Evolutionary conservation across 495 filamentous ascomycete species (phyloP).

Genomic region (Neurospora pannonica): DNA sequence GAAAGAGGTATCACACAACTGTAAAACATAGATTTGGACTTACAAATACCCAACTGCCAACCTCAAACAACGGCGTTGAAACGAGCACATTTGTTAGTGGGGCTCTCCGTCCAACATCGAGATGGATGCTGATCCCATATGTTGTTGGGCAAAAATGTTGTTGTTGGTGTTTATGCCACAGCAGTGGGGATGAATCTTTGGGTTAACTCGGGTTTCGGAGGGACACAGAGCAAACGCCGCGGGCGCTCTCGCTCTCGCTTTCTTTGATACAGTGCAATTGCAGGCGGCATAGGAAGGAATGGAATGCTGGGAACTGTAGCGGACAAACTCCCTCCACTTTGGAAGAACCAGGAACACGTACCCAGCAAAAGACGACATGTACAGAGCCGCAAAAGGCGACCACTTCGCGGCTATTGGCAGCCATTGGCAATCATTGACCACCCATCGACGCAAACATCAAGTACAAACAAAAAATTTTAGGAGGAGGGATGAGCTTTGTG

Average conservation of each 20-base stretch:
- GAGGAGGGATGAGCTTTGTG: background rate
- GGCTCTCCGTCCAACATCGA: slow-evolving; percentile 56
- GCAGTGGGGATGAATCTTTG: background rate
- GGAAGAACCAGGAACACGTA: background rate
- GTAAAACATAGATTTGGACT: background rate
- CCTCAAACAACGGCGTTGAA: background rate
- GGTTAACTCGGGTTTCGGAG: background rate
- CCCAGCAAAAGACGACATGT: background rate
- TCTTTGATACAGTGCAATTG: background rate
- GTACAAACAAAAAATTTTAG: background rate
- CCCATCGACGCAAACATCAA: background rate
- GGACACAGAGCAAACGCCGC: background rate
- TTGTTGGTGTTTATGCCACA: background rate
- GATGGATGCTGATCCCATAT: slow-evolving; percentile 63
- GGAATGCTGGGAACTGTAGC: background rate
- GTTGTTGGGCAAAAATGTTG: slow-evolving; percentile 48
- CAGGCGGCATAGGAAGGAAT: background rate
- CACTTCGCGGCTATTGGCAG: background rate
- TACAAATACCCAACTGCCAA: background rate
- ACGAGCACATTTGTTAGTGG: background rate
- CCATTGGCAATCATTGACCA: background rate
- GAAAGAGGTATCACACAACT: background rate
- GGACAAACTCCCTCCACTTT: background rate
- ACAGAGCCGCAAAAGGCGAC: background rate
- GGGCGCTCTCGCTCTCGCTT: background rate